Base-by-base conservation (phyloP, 2,329 filamentous ascomycete genomes). In the Talaromyces albobiverticillius region DNA sequence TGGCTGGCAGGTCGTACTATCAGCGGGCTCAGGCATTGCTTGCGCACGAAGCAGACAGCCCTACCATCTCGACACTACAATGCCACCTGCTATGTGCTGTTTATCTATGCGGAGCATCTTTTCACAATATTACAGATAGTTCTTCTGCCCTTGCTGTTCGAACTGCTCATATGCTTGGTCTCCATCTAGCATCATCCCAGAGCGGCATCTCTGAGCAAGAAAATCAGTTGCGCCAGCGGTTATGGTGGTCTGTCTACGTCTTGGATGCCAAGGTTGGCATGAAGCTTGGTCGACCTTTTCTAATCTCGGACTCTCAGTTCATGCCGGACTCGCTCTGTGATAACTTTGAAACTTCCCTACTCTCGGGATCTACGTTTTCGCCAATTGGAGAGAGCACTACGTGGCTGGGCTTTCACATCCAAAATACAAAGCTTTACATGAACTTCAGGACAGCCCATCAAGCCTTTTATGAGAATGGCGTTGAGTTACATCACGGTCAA, bases 251-350 rank as follows among this genome's bases (percentile, higher is more conserved):
- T 9, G 45, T 53, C 14, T 48, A 41, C 25, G 11, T 47, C 18
- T 31, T 53, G 43, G 51, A 53, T 16, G 29, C 29, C 11, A 53
- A 47, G 36, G 14, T 20, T 7, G 43, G 42, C 5, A 53, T 53
- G 51, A 53, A 53, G 22, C 43, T 53, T 47, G 51, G 51, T 8
- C 51, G 51, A 11, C 51, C 51, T 11, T 53, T 53, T 25, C 10
- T 42, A 25, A 13, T 48, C 4, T 25, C 22, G 20, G 43, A 53
- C 25, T 53, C 51, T 10, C 20, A 42, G 9, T 5, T 26, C 18
- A 53, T 47, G 51, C 51, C 51, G 34, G n/a, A 23, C 26, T 41
- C 47, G 9, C 41, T 42, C 14, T 18, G 23, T 26, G 53, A 55
- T 22, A 40, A n/a, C 29, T 32, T 46, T n/a, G 41, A 51, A 16